A percentile compares a stretch with the other conserved stretches of the same genome.
Conservation (phyloP, 345 rosid genomes). For the Camelina laxa region DNA sequence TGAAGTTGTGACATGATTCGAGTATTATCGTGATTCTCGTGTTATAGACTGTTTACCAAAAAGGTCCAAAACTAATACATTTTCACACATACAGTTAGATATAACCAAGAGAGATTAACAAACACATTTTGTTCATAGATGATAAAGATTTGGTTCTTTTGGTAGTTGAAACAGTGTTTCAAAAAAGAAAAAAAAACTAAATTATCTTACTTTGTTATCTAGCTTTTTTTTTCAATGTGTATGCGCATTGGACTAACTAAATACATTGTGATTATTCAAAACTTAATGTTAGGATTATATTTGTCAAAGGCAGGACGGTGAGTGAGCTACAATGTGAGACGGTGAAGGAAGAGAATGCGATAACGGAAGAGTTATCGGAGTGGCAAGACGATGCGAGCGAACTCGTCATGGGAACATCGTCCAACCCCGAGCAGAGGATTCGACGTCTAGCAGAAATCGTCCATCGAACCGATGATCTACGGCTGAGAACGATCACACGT, state of each 20-base stretch:
- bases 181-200: neutral
- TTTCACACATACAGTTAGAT: neutral
- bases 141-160: neutral
- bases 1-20: neutral
- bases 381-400: conserved; percentile 80
- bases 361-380: conserved; percentile 68
- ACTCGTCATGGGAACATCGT: conserved; percentile 46
- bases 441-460: conserved; percentile 53
- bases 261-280: conserved; percentile 9
- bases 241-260: conserved; percentile 8
- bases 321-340: conserved; percentile 91
- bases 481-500: conserved; percentile 57
- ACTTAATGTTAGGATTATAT: conserved; percentile 40
- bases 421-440: conserved; percentile 48
- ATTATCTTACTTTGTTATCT: neutral
- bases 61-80: neutral
- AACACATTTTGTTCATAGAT: neutral
- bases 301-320: conserved; percentile 60
- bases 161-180: neutral
- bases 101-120: too few relatives aligned
- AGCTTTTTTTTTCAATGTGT: neutral
- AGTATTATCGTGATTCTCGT: neutral
- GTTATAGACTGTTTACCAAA: neutral
- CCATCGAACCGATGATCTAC: conserved; percentile 68
- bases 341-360: conserved; percentile 79